Conservation (phyloP, 176 grass and related monocot species). For the Cymbopogon citratus region DNA sequence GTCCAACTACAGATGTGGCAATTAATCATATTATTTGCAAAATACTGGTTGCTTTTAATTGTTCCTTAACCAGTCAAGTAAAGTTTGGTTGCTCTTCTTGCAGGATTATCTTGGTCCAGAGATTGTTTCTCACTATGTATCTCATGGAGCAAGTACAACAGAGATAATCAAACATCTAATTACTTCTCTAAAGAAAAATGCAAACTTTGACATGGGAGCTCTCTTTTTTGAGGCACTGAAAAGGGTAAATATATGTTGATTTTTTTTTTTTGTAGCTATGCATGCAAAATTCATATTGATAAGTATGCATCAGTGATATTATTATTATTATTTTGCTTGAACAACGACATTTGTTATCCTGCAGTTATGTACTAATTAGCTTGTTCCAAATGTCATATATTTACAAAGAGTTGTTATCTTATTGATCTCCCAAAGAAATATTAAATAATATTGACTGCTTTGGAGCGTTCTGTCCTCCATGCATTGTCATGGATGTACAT, state of each 20-base stretch:
- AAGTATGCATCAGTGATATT: background rate
- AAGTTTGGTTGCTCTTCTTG: background rate
- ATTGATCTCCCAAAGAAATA: background rate
- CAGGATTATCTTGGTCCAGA: constrained; percentile 93
- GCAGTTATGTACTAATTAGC: background rate
- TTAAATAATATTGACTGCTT: background rate
- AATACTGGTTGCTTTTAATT: background rate
- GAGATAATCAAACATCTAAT: constrained; percentile 94
- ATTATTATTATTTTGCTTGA: background rate
- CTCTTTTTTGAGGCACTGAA: constrained; percentile 83
- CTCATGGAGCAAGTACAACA: constrained; percentile 69
- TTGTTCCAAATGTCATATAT: background rate
- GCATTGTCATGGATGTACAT: background rate
- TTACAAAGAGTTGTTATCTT: background rate
- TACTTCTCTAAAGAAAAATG: constrained; percentile 68
- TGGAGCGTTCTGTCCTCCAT: background rate
- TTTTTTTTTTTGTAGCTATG: background rate
- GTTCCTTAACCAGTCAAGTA: background rate
- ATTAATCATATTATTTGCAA: constrained; percentile 2
- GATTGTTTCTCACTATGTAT: constrained; percentile 86
- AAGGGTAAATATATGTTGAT: constrained; percentile 52
- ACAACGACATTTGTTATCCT: background rate
- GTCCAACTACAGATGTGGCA: constrained; percentile 5
- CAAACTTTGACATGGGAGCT: constrained; percentile 45
- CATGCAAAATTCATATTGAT: background rate